Conservation (phyloP, 2,329 filamentous ascomycete genomes). For the Aspergillus novoparasiticus region DNA sequence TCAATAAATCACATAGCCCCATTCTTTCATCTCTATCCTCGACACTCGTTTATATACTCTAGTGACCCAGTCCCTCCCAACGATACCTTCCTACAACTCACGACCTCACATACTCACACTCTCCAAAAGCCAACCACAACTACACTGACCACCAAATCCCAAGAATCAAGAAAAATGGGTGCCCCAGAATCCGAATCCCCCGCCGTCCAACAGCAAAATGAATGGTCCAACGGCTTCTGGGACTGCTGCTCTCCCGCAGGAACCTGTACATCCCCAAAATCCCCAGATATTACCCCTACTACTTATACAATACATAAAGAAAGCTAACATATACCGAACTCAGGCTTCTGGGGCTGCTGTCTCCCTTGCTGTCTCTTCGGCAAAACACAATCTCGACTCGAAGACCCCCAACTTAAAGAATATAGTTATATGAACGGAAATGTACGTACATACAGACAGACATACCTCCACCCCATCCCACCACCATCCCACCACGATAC, state of each 20-base stretch:
- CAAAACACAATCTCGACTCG: slow-evolving; percentile 32
- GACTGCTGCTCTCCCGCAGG: slow-evolving; percentile 35
- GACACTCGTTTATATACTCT: background rate
- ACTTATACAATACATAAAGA: background rate
- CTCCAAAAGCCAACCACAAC: too few species aligned
- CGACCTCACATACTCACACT: background rate
- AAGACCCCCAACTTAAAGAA: slow-evolving; percentile 32
- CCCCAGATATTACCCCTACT: background rate
- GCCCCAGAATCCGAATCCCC: background rate
- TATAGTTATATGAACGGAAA: slow-evolving; percentile 31
- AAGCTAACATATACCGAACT: slow-evolving; percentile 1
- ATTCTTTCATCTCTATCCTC: background rate
- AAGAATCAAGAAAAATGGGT: slow-evolving; percentile 10
- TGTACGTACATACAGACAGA: slow-evolving; percentile 17
- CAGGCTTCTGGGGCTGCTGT: slow-evolving; percentile 32
- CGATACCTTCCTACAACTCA: background rate
- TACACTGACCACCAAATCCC: background rate
- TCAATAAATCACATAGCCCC: background rate
- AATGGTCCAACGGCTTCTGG: slow-evolving; percentile 37
- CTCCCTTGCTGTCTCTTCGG: slow-evolving; percentile 37
- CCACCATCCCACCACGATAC: background rate
- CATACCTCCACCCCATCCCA: too few species aligned
- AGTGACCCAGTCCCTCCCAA: background rate
- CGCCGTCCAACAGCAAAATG: slow-evolving; percentile 7
- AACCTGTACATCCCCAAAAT: slow-evolving; percentile 28